These are phyloP conservation scores for Cercospora sp. DNA, from an alignment of 2,329 filamentous ascomycete genomes.

Conservation along the genomic window DNA sequence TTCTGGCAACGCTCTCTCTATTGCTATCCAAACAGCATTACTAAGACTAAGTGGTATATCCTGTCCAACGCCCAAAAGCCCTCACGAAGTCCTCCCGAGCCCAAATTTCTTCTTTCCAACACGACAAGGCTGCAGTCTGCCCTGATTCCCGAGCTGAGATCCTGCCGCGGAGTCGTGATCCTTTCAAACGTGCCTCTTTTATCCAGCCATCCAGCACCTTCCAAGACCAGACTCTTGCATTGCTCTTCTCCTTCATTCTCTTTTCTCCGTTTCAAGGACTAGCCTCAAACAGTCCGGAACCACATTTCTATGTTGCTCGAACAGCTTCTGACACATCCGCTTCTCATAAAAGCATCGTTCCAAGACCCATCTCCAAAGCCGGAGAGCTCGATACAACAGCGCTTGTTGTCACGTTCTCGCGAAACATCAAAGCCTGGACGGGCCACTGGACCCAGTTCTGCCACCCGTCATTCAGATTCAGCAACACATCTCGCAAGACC, in stretches of 20 bases:
- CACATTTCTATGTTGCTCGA: not conserved
- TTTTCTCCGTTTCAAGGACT: not conserved
- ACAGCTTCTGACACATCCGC: not conserved
- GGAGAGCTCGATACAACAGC: not conserved
- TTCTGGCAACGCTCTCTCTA: not conserved
- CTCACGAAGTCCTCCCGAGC: not conserved
- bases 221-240: not conserved
- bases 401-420: conserved; percentile 8
- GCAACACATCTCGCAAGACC: conserved; percentile 32
- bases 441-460: conserved; percentile 38
- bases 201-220: not conserved
- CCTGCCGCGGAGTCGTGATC: not conserved
- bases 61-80: not conserved
- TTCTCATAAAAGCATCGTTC: conserved; percentile 7
- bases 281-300: not conserved
- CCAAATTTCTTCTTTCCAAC: not conserved
- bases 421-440: conserved; percentile 29
- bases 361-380: not conserved
- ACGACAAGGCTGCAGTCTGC: not conserved
- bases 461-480: conserved; percentile 31
- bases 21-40: not conserved
- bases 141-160: not conserved
- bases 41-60: conserved; percentile 1
- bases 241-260: not conserved
- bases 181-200: not conserved